Evolutionary conservation across 78 protist genomes (phyloP).

Genomic region (Creolimax fragrantissima): DNA sequence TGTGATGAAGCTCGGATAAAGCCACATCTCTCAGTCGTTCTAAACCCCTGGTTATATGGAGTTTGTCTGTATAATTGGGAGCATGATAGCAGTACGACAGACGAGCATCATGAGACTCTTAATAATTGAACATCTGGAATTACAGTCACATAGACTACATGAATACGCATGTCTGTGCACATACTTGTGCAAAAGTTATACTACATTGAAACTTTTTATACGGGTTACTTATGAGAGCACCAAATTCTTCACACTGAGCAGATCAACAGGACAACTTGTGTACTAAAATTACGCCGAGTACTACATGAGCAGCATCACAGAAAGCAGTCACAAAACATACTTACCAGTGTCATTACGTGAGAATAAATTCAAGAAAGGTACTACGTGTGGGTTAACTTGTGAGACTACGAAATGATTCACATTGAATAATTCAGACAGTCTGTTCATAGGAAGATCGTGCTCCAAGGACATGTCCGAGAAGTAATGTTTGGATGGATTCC

Average conservation of each 20-base stretch:
- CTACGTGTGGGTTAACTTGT: conserved; percentile 55
- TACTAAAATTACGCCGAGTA: too few species aligned
- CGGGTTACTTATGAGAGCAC: too few species aligned
- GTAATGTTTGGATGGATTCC: conserved; percentile 25
- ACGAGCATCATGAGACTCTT: not conserved
- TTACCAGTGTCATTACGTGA: not conserved
- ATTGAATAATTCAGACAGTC: conserved; percentile 67
- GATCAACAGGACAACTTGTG: too few species aligned
- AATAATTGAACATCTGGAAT: not conserved
- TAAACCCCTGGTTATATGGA: not conserved
- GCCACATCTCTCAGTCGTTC: not conserved
- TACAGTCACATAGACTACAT: too few species aligned
- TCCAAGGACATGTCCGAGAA: conserved; percentile 57
- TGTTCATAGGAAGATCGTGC: conserved; percentile 63
- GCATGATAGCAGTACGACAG: too few species aligned
- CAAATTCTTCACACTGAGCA: too few species aligned
- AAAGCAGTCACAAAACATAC: too few species aligned
- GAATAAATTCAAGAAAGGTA: conserved; percentile 34
- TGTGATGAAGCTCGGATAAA: conserved; percentile 15
- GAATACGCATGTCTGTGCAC: too few species aligned
- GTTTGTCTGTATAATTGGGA: not conserved
- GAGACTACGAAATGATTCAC: conserved; percentile 65
- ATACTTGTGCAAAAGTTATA: too few species aligned
- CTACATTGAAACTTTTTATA: too few species aligned
- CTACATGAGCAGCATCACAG: too few species aligned